Evolutionary conservation across 106 monocot genomes (phyloP).

Genomic region (Dioscorea alata): DNA sequence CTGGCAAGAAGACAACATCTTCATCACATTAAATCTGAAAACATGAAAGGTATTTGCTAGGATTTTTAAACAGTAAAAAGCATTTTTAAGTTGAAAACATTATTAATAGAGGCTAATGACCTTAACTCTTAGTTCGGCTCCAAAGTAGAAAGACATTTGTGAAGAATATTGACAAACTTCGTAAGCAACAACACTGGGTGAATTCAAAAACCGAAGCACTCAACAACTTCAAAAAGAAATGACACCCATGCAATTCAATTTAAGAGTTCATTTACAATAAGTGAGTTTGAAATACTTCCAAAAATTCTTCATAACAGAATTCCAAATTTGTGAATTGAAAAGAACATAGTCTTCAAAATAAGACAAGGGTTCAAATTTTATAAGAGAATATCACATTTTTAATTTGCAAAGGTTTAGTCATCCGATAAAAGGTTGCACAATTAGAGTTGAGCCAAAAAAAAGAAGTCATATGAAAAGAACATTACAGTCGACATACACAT

Average conservation of each 20-base stretch:
- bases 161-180: no score
- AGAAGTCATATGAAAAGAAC: neutral
- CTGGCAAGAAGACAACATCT: slow-evolving; percentile 18
- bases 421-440: neutral
- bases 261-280: no score
- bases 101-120: neutral
- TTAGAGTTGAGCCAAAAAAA: neutral
- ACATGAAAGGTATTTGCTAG: neutral
- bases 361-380: no score
- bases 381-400: neutral
- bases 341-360: no score
- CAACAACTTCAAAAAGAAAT: no score
- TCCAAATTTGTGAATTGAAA: no score
- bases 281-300: no score
- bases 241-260: no score
- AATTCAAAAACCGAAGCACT: no score
- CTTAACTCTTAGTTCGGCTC: neutral
- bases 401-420: neutral
- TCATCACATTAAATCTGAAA: neutral
- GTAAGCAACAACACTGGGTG: no score
- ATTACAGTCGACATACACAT: neutral
- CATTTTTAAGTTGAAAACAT: no score
- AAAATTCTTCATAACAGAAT: no score
- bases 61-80: neutral
- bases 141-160: neutral